These are phyloP conservation scores for Saitozyma podzolica DNA, from an alignment of 768 basidiomycete species.

Conservation along the genomic window DNA sequence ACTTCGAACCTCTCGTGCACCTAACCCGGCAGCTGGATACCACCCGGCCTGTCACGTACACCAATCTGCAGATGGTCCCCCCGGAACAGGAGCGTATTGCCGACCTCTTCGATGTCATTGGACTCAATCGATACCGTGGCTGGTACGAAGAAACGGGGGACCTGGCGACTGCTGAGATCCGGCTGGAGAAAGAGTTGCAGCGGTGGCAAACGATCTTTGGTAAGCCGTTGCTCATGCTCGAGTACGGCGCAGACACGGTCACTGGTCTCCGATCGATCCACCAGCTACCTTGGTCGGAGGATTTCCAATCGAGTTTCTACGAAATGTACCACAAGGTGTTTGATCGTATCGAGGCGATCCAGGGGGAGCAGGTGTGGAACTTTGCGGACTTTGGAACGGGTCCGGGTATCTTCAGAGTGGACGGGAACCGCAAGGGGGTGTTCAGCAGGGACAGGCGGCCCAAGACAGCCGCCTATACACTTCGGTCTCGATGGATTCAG, in stretches of 20 bases:
- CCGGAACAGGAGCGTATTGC: conserved; percentile 19
- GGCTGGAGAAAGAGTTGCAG: conserved; percentile 25
- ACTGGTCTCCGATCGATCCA: conserved; percentile 21
- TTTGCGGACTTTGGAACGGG: conserved; percentile 36
- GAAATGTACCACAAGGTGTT: conserved; percentile 35
- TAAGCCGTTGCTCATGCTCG: conserved; percentile 27
- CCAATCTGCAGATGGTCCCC: conserved; percentile 17
- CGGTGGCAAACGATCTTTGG: conserved; percentile 19
- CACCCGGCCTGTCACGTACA: conserved; percentile 29
- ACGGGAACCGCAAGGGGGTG: conserved; percentile 36
- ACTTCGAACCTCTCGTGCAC: conserved; percentile 35
- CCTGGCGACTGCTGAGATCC: conserved; percentile 19
- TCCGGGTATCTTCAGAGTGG: conserved; percentile 30
- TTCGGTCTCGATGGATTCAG: conserved; percentile 24
- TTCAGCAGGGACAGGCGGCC: conserved; percentile 27
- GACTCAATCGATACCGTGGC: conserved; percentile 36
- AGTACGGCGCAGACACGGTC: conserved; percentile 34
- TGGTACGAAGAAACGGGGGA: conserved; percentile 34
- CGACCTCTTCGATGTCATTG: conserved; percentile 34
- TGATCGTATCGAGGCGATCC: conserved; percentile 24
- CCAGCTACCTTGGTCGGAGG: conserved; percentile 33
- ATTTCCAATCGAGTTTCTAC: conserved; percentile 21
- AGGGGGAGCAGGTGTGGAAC: conserved; percentile 36
- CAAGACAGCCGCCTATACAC: conserved; percentile 27
- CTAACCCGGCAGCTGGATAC: conserved; percentile 27